Evolutionary conservation across 2,329 filamentous ascomycete species (phyloP).

Genomic region (Fusarium proliferatum): DNA sequence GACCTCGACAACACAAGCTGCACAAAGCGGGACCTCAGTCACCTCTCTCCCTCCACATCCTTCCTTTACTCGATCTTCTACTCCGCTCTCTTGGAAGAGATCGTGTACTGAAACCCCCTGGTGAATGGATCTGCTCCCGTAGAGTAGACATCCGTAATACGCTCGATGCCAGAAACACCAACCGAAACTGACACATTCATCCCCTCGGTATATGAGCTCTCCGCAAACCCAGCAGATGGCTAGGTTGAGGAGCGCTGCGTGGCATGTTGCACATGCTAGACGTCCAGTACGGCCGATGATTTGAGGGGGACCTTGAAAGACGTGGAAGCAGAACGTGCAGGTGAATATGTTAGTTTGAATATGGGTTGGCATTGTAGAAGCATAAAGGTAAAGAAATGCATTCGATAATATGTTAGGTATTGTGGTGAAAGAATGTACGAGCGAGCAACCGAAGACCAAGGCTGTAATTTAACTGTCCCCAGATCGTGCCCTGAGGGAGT

Average conservation of each 20-base stretch:
- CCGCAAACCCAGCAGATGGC: slow-evolving; percentile 69
- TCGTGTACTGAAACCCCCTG: slow-evolving; percentile 50
- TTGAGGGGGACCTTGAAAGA: slow-evolving; percentile 50
- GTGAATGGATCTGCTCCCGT: slow-evolving; percentile 55
- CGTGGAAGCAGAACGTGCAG: slow-evolving; percentile 67
- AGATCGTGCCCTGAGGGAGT: too few relatives aligned
- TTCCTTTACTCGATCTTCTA: neutral
- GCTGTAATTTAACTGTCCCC: neutral
- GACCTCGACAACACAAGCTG: slow-evolving; percentile 55
- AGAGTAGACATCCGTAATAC: slow-evolving; percentile 68
- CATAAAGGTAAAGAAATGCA: neutral
- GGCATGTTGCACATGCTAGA: slow-evolving; percentile 62
- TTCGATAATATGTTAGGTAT: neutral
- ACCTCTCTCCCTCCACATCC: slow-evolving; percentile 54
- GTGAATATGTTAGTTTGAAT: slow-evolving; percentile 54
- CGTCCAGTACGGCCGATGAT: slow-evolving; percentile 60
- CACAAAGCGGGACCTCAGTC: slow-evolving; percentile 61
- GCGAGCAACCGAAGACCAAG: neutral
- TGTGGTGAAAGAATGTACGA: slow-evolving; percentile 11
- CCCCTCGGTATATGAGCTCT: slow-evolving; percentile 63
- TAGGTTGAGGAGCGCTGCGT: slow-evolving; percentile 60
- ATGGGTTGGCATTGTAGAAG: slow-evolving; percentile 20
- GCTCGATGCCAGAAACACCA: slow-evolving; percentile 70
- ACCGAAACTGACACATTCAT: slow-evolving; percentile 67
- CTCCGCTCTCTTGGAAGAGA: slow-evolving; percentile 44